Conservation (phyloP, 495 filamentous ascomycete species). For the Lepidopterella palustris region DNA sequence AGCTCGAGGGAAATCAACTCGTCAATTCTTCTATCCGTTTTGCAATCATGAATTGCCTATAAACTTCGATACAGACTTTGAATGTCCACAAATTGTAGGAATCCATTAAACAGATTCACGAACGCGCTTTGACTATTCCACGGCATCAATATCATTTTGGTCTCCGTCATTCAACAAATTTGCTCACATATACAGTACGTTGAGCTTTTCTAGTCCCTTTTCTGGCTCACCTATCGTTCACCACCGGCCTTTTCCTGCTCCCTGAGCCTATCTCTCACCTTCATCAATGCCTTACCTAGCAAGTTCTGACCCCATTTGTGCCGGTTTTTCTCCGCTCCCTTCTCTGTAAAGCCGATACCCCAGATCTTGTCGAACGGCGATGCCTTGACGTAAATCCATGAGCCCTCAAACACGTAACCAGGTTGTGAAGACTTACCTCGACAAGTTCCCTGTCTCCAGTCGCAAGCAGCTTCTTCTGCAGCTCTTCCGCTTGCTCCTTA, state of each 20-base stretch:
- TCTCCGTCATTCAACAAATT: too few relatives aligned
- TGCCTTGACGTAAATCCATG: constrained; percentile 51
- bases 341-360: constrained; percentile 56
- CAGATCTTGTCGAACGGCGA: constrained; percentile 57
- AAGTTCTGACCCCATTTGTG: constrained; percentile 60
- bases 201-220: too few relatives aligned
- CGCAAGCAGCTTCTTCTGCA: constrained; percentile 44
- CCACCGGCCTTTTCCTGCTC: constrained; percentile 13
- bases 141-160: too few relatives aligned
- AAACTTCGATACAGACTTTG: too few relatives aligned
- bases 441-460: constrained; percentile 57
- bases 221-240: too few relatives aligned
- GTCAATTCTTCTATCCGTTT: too few relatives aligned
- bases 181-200: too few relatives aligned
- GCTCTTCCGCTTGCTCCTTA: constrained; percentile 28
- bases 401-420: constrained; percentile 43
- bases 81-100: too few relatives aligned
- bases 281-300: constrained; percentile 54
- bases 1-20: too few relatives aligned
- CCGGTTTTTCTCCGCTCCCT: constrained; percentile 43
- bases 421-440: constrained; percentile 43
- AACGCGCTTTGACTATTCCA: too few relatives aligned
- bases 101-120: too few relatives aligned
- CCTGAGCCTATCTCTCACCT: constrained; percentile 42
- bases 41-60: too few relatives aligned